These are phyloP conservation scores for Gautieria morchelliformis DNA, from an alignment of 768 basidiomycete genomes.

Conservation along the genomic window DNA sequence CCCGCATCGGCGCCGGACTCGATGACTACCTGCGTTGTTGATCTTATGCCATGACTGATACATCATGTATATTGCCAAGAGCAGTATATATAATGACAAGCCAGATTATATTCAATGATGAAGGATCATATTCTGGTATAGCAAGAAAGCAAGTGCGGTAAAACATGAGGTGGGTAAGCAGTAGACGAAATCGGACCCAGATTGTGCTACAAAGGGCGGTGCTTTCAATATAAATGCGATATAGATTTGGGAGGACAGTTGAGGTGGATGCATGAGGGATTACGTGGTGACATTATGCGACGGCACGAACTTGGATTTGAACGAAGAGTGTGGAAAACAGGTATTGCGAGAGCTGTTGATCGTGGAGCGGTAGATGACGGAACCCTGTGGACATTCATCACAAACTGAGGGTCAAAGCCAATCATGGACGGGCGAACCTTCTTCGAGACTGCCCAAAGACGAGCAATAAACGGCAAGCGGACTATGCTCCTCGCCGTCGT, in stretches of 20 bases:
- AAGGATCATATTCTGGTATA: not conserved
- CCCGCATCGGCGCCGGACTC: not conserved
- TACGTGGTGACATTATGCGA: not conserved
- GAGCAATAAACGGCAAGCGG: slow-evolving; percentile 68
- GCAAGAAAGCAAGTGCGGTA: not conserved
- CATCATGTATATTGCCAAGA: not conserved
- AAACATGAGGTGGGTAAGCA: not conserved
- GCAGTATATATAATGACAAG: not conserved
- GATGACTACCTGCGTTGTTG: not conserved
- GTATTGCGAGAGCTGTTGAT: slow-evolving; percentile 77
- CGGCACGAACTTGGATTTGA: slow-evolving; percentile 39
- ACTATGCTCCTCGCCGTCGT: slow-evolving; percentile 47
- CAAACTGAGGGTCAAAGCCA: slow-evolving; percentile 7
- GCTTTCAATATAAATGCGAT: no score
- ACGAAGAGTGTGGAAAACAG: slow-evolving; percentile 94
- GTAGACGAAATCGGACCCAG: not conserved
- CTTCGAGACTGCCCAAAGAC: slow-evolving; percentile 59
- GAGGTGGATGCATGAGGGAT: not conserved
- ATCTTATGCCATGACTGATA: not conserved
- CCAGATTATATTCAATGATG: not conserved
- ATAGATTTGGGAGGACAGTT: not conserved
- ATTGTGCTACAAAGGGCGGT: not conserved
- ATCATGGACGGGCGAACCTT: slow-evolving; percentile 38
- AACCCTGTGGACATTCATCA: slow-evolving; percentile 45
- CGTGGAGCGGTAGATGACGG: slow-evolving; percentile 84